Percentiles rank a stretch among this genome's conserved stretches.
Conservation (phyloP, 2,329 filamentous ascomycete species). For the Colletotrichum paranaense region DNA sequence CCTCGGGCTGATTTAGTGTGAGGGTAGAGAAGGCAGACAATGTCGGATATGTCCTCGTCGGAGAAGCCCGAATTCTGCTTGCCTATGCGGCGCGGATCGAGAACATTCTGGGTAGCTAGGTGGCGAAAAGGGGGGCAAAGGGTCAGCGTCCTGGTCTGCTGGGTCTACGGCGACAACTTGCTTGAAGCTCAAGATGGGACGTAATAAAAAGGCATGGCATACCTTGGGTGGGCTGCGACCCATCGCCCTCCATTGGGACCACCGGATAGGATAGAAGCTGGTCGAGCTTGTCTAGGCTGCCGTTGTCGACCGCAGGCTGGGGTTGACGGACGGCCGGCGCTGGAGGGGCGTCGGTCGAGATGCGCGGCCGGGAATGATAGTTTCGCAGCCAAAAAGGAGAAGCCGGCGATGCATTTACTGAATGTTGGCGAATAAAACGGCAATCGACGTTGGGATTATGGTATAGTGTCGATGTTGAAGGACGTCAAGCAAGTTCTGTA, state of each 20-base stretch:
- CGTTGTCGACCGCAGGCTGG: slow-evolving; percentile 15
- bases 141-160: slow-evolving; percentile 25
- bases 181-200: background rate
- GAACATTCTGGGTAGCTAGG: slow-evolving; percentile 79
- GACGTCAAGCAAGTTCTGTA: slow-evolving; percentile 14
- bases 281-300: slow-evolving; percentile 31
- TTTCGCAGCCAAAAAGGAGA: background rate
- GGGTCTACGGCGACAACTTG: background rate
- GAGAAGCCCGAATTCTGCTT: slow-evolving; percentile 85
- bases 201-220: slow-evolving; percentile 31
- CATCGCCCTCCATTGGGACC: slow-evolving; percentile 55
- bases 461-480: background rate
- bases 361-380: background rate
- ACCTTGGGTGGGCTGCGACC: slow-evolving; percentile 54
- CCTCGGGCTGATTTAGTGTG: slow-evolving; percentile 77
- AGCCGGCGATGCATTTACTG: slow-evolving; percentile 32
- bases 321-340: slow-evolving; percentile 20
- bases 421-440: background rate
- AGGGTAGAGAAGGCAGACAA: slow-evolving; percentile 89
- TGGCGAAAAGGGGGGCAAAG: slow-evolving; percentile 11
- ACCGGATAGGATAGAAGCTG: slow-evolving; percentile 5
- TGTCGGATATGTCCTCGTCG: slow-evolving; percentile 86
- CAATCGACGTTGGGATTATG: background rate
- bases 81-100: slow-evolving; percentile 84
- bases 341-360: background rate